Base-by-base conservation (phyloP, 345 rosid species). In the Euphorbia lathyris region DNA sequence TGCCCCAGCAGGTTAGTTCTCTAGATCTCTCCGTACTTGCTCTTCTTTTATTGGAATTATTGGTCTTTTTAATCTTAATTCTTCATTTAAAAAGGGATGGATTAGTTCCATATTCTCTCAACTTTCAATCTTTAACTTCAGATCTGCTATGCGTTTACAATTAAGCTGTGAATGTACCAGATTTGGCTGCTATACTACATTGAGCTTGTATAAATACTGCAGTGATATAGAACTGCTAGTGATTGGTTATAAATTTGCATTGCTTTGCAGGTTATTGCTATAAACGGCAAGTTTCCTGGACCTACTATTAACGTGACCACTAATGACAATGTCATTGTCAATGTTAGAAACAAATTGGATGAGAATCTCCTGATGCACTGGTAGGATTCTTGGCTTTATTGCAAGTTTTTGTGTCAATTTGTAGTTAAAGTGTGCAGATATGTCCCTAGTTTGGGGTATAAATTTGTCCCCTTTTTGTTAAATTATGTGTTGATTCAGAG, bases 221-320 rank as follows among this genome's bases (percentile, higher is more conserved):
- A 20, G 63, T 69, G 69, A 48, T 70, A 9, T 20, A 43, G 19
- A 16, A 73, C 67, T 64, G 36, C 67, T n/a, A n/a, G n/a, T n/a
- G n/a, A n/a, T n/a, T n/a, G n/a, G n/a, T 76, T 69, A 5, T 63
- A 62, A 26, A 20, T 62, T 58, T 79, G 76, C 72, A 58, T 69
- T 79, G 1, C 40, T 69, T 73, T 68, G 78, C 86, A 95, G 99
- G 99, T 95, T 38, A 92, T 95, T 86, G 99, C 99, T 79, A 58
- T 92, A 55, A 95, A 92, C 72, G 96, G 85, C 57, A 76, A 90
- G 80, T 95, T 95, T 69, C 99, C 99, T 34, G 97, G 97, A 68
- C 97, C 99, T 48, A 81, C 87, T 48, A 81, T 95, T 64, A 92
- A 95, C 79, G 90, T 85, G 60, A 95, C 99, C 25, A 95, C 99